Percentiles rank a stretch among this genome's conserved stretches.
Evolutionary conservation across 345 rosid species (phyloP).

Genomic region (Anacardium occidentale): DNA sequence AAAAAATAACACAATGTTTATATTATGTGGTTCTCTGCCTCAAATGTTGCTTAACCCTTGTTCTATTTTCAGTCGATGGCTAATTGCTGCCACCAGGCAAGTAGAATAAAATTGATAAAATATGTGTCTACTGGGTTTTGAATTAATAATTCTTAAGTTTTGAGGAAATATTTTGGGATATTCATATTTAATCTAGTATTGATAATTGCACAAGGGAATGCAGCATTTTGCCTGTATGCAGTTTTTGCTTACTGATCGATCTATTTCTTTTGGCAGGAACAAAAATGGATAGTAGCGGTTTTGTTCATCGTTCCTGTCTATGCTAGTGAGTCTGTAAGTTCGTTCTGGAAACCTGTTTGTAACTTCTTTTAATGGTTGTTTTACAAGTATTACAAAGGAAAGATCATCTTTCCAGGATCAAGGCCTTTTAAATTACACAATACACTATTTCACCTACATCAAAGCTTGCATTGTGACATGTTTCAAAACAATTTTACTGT

Average conservation of each 20-base stretch:
- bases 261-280: constrained; percentile 51
- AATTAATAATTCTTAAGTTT: too few relatives aligned
- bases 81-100: too few relatives aligned
- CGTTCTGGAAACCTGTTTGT: neutral
- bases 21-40: neutral
- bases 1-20: too few relatives aligned
- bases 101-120: too few relatives aligned
- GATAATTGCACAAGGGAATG: neutral
- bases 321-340: constrained; percentile 78
- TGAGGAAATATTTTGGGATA: too few relatives aligned
- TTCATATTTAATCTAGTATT: too few relatives aligned
- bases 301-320: constrained; percentile 87
- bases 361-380: neutral
- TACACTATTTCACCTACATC: neutral
- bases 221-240: too few relatives aligned
- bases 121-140: too few relatives aligned
- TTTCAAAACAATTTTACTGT: neutral
- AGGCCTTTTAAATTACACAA: neutral
- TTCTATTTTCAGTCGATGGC: too few relatives aligned
- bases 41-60: too few relatives aligned
- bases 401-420: neutral
- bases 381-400: neutral
- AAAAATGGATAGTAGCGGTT: constrained; percentile 80
- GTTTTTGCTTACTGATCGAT: neutral
- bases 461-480: neutral